These are phyloP conservation scores for Xylaria polymorpha DNA, from an alignment of 2,329 filamentous ascomycete species.

Conservation along the genomic window DNA sequence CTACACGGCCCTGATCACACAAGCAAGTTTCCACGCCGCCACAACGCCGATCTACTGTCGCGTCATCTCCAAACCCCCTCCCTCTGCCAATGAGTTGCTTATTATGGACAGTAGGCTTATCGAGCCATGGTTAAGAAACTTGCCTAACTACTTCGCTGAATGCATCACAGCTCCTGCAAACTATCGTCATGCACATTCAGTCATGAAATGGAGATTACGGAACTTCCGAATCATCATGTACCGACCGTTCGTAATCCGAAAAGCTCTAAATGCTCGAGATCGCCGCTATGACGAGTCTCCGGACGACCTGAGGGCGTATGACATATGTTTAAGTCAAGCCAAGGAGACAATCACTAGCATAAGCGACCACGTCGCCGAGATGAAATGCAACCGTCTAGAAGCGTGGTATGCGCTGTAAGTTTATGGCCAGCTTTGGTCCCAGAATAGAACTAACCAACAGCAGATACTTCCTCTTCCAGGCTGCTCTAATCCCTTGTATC, in stretches of 20 bases:
- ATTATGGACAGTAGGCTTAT: constrained; percentile 17
- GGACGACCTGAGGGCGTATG: constrained; percentile 19
- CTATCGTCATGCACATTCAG: constrained; percentile 14
- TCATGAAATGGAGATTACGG: constrained; percentile 23
- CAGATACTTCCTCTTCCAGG: constrained; percentile 63
- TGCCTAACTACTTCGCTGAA: constrained; percentile 11
- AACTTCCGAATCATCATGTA: constrained; percentile 29
- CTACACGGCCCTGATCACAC: constrained; percentile 21
- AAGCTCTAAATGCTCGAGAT: constrained; percentile 13
- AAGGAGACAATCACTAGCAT: constrained; percentile 20
- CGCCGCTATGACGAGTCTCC: constrained; percentile 13
- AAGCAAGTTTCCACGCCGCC: constrained; percentile 21
- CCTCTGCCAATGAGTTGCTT: constrained; percentile 13
- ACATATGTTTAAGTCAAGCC: constrained; percentile 22
- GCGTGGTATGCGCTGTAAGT: constrained; percentile 26
- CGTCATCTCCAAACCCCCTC: constrained; percentile 23
- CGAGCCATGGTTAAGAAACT: constrained; percentile 13
- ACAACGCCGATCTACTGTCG: constrained; percentile 19
- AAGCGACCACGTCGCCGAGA: constrained; percentile 3
- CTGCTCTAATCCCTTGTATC: constrained; percentile 60
- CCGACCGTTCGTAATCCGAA: constrained; percentile 23
- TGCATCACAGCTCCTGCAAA: background rate
- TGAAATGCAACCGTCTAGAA: constrained; percentile 17
- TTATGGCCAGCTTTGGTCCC: background rate
- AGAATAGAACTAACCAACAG: constrained; percentile 23